Percentiles rank a stretch among this genome's conserved stretches.
phyloP scores from a whole-genome alignment of 768 basidiomycete genomes.

The Strobilomyces confusus region DNA sequence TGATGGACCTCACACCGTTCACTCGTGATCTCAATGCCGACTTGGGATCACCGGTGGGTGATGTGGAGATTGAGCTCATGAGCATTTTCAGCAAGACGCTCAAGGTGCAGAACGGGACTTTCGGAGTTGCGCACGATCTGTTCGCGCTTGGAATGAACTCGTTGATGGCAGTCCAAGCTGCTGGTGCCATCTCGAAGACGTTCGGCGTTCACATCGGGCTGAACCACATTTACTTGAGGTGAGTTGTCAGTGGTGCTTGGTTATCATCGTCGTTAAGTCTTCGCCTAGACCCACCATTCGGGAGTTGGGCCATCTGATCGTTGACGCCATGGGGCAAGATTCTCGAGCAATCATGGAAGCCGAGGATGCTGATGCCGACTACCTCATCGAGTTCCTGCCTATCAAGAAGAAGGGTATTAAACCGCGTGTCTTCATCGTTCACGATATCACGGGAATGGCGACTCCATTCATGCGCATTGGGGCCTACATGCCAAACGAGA shows the following conservation, averaged over 20 bases:
- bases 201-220: constrained; percentile 28
- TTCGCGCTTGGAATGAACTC: constrained; percentile 31
- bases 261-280: neutral
- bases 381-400: constrained; percentile 27
- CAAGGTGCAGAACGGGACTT: constrained; percentile 18
- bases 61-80: constrained; percentile 27
- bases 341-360: constrained; percentile 27
- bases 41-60: constrained; percentile 23
- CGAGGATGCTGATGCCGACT: constrained; percentile 29
- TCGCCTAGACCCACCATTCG: constrained; percentile 24
- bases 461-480: constrained; percentile 32
- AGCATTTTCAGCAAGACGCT: constrained; percentile 22
- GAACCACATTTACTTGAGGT: constrained; percentile 30
- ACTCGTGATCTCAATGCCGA: constrained; percentile 19
- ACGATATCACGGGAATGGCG: constrained; percentile 31
- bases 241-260: neutral
- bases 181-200: constrained; percentile 28
- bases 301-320: constrained; percentile 24
- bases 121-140: constrained; percentile 27
- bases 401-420: constrained; percentile 30
- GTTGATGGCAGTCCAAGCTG: constrained; percentile 31
- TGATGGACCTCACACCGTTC: constrained; percentile 24
- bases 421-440: constrained; percentile 28
- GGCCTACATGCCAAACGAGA: constrained; percentile 30
- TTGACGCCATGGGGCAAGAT: constrained; percentile 30